These are phyloP conservation scores for Phytophthora meadii DNA, from an alignment of 352 stramenopile genomes.

Conservation along the genomic window DNA sequence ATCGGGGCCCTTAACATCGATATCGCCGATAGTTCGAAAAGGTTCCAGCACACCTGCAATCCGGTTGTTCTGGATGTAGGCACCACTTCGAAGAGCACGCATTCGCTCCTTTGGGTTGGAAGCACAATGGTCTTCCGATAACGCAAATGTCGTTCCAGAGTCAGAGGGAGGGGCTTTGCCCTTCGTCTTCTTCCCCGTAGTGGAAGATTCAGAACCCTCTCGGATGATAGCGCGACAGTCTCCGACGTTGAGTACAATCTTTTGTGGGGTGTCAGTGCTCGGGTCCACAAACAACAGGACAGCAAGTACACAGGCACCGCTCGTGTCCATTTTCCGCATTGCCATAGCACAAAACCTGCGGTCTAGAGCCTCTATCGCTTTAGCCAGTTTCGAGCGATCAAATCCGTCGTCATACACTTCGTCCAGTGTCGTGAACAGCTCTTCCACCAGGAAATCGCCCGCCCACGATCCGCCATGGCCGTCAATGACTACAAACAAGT, in stretches of 20 bases:
- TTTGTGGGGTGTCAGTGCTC: slow-evolving; percentile 39
- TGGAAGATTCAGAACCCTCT: slow-evolving; percentile 28
- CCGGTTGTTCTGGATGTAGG: slow-evolving; percentile 69
- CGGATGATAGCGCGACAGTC: slow-evolving; percentile 73
- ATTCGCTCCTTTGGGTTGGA: slow-evolving; percentile 61
- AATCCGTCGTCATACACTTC: slow-evolving; percentile 52
- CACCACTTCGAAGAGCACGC: slow-evolving; percentile 68
- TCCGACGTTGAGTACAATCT: slow-evolving; percentile 76
- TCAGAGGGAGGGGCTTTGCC: slow-evolving; percentile 3
- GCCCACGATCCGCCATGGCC: slow-evolving; percentile 71
- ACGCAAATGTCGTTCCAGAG: slow-evolving; percentile 26
- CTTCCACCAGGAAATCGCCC: slow-evolving; percentile 60
- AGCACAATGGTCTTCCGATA: slow-evolving; percentile 82
- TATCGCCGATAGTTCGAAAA: slow-evolving; percentile 86
- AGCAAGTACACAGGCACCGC: slow-evolving; percentile 69
- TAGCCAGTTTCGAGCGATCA: slow-evolving; percentile 33
- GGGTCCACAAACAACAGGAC: slow-evolving; percentile 61
- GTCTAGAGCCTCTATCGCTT: slow-evolving; percentile 60
- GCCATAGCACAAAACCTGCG: slow-evolving; percentile 49
- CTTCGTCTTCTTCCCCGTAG: slow-evolving; percentile 14
- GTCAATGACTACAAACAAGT: slow-evolving; percentile 77
- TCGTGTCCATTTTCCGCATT: slow-evolving; percentile 51
- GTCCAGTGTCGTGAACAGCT: slow-evolving; percentile 57
- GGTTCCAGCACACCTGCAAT: slow-evolving; percentile 83
- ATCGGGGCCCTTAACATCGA: slow-evolving; percentile 77